Conservation (phyloP, 805 yeast genomes). For the Sungouiella blattae region DNA sequence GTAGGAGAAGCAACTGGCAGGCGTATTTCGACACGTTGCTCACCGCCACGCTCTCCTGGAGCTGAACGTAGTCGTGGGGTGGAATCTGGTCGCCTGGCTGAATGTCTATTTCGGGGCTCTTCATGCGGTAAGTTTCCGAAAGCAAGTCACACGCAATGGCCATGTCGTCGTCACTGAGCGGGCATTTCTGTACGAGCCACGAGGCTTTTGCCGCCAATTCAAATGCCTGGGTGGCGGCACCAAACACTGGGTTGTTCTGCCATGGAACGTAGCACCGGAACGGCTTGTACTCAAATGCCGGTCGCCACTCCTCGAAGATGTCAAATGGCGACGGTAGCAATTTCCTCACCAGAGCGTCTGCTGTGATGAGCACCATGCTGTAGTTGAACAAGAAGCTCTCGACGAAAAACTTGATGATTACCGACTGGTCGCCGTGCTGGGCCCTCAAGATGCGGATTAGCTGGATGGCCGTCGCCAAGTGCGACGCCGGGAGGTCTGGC, state of each 20-base stretch:
- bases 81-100: background rate
- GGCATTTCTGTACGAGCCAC: constrained; percentile 27
- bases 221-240: constrained; percentile 34
- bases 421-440: background rate
- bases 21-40: background rate
- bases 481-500: constrained; percentile 3
- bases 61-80: background rate
- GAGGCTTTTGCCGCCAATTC: constrained; percentile 36
- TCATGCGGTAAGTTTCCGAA: constrained; percentile 6
- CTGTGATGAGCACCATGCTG: constrained; percentile 34
- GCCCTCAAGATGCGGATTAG: constrained; percentile 1
- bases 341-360: constrained; percentile 24
- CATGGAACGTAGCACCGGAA: constrained; percentile 33
- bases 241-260: constrained; percentile 43
- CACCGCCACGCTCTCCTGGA: background rate
- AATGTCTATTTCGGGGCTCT: constrained; percentile 1
- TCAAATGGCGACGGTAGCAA: constrained; percentile 42
- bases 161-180: constrained; percentile 3
- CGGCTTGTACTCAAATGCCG: constrained; percentile 1
- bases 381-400: constrained; percentile 46
- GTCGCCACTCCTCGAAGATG: constrained; percentile 13
- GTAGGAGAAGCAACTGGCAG: background rate
- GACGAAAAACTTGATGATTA: constrained; percentile 28
- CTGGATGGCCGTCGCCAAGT: constrained; percentile 3
- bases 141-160: constrained; percentile 4